Conservation (phyloP, 1,284 basidiomycete genomes). For the Leccinum proliferum region DNA sequence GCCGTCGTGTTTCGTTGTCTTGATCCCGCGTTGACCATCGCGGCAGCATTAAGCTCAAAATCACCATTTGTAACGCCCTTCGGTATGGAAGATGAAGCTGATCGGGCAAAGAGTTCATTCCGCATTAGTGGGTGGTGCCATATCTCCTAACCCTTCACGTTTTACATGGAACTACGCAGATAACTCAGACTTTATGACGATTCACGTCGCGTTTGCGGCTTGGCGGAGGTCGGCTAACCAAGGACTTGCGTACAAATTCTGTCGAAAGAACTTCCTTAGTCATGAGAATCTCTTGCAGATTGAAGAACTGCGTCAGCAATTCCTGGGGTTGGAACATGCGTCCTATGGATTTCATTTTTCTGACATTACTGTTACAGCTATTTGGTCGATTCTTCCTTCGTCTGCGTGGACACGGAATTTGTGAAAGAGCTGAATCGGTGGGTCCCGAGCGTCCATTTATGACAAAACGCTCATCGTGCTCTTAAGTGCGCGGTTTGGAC, state of each 20-base stretch:
- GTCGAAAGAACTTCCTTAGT: conserved; percentile 81
- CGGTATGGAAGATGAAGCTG: conserved; percentile 85
- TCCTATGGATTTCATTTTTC: not conserved
- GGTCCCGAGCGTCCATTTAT: conserved; percentile 1
- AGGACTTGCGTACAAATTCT: conserved; percentile 67
- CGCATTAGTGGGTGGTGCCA: conserved; percentile 51
- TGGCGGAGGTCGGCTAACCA: conserved; percentile 80
- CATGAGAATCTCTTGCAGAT: conserved; percentile 94
- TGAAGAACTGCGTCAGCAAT: conserved; percentile 94
- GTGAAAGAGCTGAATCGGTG: conserved; percentile 72
- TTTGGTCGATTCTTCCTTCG: conserved; percentile 85
- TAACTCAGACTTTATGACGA: conserved; percentile 95
- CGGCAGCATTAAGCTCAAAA: conserved; percentile 90
- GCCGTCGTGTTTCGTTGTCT: conserved; percentile 87
- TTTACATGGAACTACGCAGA: conserved; percentile 41
- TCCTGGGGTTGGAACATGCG: conserved; percentile 56
- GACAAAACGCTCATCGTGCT: conserved; percentile 5
- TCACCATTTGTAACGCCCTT: conserved; percentile 90
- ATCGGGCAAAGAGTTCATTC: conserved; percentile 81
- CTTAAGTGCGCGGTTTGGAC: conserved; percentile 66
- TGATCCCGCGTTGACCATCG: conserved; percentile 94
- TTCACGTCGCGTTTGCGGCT: conserved; percentile 86
- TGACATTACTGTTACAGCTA: conserved; percentile 42
- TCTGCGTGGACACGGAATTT: conserved; percentile 64
- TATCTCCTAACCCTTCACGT: not conserved